phyloP scores from a whole-genome alignment of 2,329 filamentous ascomycete genomes.

The Magnaporthiopsis poae region DNA sequence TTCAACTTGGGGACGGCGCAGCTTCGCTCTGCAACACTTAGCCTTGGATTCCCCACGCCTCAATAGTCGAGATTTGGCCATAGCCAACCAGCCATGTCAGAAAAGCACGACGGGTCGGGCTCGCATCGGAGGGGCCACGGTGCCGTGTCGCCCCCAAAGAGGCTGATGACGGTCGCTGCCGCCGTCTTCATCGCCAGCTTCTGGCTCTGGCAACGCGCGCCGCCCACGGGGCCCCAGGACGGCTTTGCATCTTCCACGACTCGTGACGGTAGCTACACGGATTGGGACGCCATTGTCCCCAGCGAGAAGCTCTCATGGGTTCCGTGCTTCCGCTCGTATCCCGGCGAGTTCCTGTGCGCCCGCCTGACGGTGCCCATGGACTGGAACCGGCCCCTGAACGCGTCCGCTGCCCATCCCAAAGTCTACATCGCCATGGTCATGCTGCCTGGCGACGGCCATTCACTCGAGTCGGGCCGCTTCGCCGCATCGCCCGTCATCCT shows the following conservation, averaged over 20 bases:
- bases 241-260: background rate
- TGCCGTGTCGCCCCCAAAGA: background rate
- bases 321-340: slow-evolving; percentile 25
- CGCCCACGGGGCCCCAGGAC: background rate
- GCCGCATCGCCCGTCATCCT: slow-evolving; percentile 33
- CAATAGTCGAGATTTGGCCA: background rate
- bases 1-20: background rate
- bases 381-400: slow-evolving; percentile 28
- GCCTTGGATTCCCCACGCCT: background rate
- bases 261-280: background rate
- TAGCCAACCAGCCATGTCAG: background rate
- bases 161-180: background rate
- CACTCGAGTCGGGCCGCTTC: slow-evolving; percentile 25
- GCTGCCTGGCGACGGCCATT: slow-evolving; percentile 25
- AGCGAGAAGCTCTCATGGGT: slow-evolving; percentile 35
- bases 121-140: too few relatives aligned
- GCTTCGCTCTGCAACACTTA: background rate
- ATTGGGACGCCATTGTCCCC: slow-evolving; percentile 29
- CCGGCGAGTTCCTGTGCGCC: slow-evolving; percentile 26
- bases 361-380: slow-evolving; percentile 34
- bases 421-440: slow-evolving; percentile 32
- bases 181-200: background rate
- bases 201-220: background rate
- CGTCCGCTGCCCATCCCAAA: slow-evolving; percentile 20
- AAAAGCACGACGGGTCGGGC: background rate